Percentiles rank a stretch among this genome's conserved stretches.
Conservation (phyloP, 305 asterid species). For the Caryopteris hybrid region DNA sequence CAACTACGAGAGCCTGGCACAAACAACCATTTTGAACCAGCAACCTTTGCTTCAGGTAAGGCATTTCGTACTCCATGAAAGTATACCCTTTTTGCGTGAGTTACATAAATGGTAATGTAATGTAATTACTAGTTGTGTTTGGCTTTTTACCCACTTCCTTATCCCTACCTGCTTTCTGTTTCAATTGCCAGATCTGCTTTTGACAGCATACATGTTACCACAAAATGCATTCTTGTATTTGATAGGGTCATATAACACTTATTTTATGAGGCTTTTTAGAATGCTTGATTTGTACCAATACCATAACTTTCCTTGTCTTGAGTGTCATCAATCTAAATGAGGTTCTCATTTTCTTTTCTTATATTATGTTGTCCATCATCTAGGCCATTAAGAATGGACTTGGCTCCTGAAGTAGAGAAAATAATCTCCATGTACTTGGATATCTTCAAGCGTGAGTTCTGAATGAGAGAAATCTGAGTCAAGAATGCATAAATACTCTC, state of each 20-base stretch:
- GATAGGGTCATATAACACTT: conserved; percentile 1
- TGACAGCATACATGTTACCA: not conserved
- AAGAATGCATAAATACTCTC: too few species aligned
- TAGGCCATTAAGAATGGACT: conserved; percentile 82
- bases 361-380: conserved; percentile 15
- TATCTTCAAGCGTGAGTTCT: conserved; percentile 59
- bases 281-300: conserved; percentile 16
- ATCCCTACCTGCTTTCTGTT: not conserved
- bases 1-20: conserved; percentile 80
- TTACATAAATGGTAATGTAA: conserved; percentile 1
- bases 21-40: conserved; percentile 84
- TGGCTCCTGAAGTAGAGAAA: conserved; percentile 95
- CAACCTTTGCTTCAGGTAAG: conserved; percentile 94
- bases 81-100: not conserved
- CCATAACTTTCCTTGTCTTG: conserved; percentile 6
- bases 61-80: not conserved
- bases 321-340: conserved; percentile 17
- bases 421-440: conserved; percentile 87
- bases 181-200: conserved; percentile 10
- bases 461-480: too few species aligned
- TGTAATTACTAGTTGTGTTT: not conserved
- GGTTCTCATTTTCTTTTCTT: conserved; percentile 25
- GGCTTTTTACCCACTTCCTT: not conserved
- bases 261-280: not conserved
- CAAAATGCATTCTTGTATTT: not conserved